These are phyloP conservation scores for Huntiella abstrusa DNA, from an alignment of 2,329 filamentous ascomycete species.

Conservation along the genomic window DNA sequence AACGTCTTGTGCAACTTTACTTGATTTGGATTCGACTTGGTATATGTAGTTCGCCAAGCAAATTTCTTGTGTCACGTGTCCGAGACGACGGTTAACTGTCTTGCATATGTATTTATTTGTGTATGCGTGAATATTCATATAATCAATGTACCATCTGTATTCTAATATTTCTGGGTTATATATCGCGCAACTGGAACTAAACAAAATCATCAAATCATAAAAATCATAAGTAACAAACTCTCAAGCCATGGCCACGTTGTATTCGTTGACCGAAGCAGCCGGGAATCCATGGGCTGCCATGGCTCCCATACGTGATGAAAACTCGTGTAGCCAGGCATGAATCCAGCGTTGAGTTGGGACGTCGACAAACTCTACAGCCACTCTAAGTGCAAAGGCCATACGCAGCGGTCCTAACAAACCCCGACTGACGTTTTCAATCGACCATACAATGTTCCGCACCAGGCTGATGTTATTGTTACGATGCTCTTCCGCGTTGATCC, in stretches of 20 bases:
- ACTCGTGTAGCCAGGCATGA: constrained; percentile 16
- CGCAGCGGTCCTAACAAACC: constrained; percentile 23
- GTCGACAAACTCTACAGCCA: constrained; percentile 23
- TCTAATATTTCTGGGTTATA: not conserved
- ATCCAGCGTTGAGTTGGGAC: constrained; percentile 20
- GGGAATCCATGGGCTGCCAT: constrained; percentile 17
- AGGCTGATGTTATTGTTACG: constrained; percentile 1
- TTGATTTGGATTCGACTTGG: no score
- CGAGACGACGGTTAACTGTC: no score
- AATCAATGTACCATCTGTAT: no score
- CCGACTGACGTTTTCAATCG: constrained; percentile 20
- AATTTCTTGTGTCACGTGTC: not conserved
- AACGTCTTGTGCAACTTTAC: no score
- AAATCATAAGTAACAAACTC: not conserved
- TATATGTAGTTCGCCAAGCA: no score
- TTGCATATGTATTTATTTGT: no score
- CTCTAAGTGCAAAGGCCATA: constrained; percentile 20
- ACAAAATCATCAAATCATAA: not conserved
- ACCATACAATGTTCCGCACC: constrained; percentile 18
- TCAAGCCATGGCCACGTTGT: constrained; percentile 6
- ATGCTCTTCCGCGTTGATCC: constrained; percentile 10
- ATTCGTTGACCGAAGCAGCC: constrained; percentile 13
- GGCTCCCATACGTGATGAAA: constrained; percentile 19
- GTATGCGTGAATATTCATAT: no score
- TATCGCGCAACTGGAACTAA: not conserved